Conservation (phyloP, 2,329 filamentous ascomycete genomes). For the Penicillium janthinellum region DNA sequence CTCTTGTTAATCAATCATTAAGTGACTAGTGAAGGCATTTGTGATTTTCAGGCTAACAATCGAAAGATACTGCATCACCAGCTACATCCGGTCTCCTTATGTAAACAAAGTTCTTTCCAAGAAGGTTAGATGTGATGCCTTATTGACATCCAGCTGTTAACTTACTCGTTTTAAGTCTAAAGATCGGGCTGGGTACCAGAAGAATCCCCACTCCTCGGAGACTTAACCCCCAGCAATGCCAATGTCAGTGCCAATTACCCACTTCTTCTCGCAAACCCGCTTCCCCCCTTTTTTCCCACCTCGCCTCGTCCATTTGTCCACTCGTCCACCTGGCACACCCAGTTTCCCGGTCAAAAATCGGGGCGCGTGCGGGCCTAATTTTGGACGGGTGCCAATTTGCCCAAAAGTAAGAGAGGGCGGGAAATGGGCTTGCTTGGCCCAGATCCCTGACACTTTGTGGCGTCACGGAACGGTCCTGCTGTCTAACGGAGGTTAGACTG, state of each 20-base stretch:
- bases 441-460: slow-evolving; percentile 19
- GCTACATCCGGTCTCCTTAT: background rate
- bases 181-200: slow-evolving; percentile 35
- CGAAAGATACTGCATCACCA: background rate
- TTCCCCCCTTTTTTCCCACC: slow-evolving; percentile 8
- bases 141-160: slow-evolving; percentile 31
- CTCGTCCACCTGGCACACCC: background rate
- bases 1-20: background rate
- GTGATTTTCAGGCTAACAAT: background rate
- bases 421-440: background rate
- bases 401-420: background rate
- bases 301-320: background rate
- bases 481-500: slow-evolving; percentile 24
- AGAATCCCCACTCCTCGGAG: slow-evolving; percentile 23
- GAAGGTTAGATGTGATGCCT: background rate
- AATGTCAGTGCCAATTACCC: background rate
- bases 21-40: background rate
- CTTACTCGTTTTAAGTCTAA: slow-evolving; percentile 29
- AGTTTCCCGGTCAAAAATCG: slow-evolving; percentile 9
- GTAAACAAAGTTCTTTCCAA: background rate
- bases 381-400: background rate
- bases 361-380: slow-evolving; percentile 13
- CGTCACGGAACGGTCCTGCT: slow-evolving; percentile 19
- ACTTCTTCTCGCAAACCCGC: slow-evolving; percentile 1
- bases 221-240: slow-evolving; percentile 10